Conservation (phyloP, 2,329 filamentous ascomycete species). For the Dactylellina haptotyla region DNA sequence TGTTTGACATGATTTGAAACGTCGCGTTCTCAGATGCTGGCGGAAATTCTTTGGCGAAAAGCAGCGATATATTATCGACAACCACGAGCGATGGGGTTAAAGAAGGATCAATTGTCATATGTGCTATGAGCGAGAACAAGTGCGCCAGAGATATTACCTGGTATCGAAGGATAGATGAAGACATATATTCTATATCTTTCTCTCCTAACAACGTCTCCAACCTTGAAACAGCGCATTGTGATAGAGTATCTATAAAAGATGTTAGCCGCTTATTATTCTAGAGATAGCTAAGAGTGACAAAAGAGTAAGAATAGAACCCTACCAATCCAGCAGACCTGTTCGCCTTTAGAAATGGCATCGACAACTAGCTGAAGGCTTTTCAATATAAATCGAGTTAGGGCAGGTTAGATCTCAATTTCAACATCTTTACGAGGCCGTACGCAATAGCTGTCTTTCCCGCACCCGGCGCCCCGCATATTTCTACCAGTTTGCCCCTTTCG, state of each 20-base stretch:
- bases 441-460: conserved; percentile 57
- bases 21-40: conserved; percentile 51
- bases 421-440: conserved; percentile 37
- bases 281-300: no score
- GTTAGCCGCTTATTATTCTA: no score
- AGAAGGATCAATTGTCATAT: conserved; percentile 30
- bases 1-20: conserved; percentile 3
- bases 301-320: not conserved
- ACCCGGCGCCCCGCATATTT: conserved; percentile 56
- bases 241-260: conserved; percentile 42
- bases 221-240: conserved; percentile 35
- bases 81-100: conserved; percentile 50
- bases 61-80: conserved; percentile 55
- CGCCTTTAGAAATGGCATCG: conserved; percentile 53
- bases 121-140: conserved; percentile 54
- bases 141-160: conserved; percentile 54
- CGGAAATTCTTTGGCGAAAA: conserved; percentile 55
- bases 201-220: conserved; percentile 24
- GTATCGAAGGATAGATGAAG: conserved; percentile 39
- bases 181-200: conserved; percentile 15
- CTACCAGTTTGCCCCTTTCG: conserved; percentile 51
- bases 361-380: conserved; percentile 55
- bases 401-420: not conserved
- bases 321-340: conserved; percentile 56
- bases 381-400: not conserved